Evolutionary conservation across 176 grass and related monocot species (phyloP), one percentile per base, ranked within the genome.

Genomic region (Pharus latifolius): DNA sequence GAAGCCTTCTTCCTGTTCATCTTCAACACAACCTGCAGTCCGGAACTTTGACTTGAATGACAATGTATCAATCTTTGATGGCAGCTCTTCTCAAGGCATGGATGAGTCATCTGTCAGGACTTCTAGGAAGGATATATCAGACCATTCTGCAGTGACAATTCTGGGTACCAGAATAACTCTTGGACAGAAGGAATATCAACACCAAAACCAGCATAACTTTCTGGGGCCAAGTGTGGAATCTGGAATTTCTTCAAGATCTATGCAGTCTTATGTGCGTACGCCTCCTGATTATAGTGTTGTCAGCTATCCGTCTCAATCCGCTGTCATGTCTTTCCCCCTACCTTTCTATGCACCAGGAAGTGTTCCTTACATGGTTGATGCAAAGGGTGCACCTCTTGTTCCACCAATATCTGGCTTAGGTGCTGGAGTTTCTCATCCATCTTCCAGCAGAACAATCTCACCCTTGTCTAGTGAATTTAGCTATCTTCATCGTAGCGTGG

Each of bases 1-100:
- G 67, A 81, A 73, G 4, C 78, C 73, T 81, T 84, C 81, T 50
- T 79, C 78, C 58, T 79, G 60, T 40, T 72, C 78, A 74, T 79
- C 75, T 56, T 75, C 78, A 80, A 77, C 59, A 70, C 73, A 85
- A 58, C 82, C 87, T 83, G 65, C 70, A 50, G 50, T 60, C 5
- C 82, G 79, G 58, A 84, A 88, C 67, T 92, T 92, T 23, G 85
- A 92, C 56, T 80, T 92, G 75, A 92, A 89, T 78, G 87, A 92
- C 60, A 73, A 67, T 63, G 76, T 69, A 48, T 78, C 85, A 4
- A 22, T 55, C 8, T 2, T 63, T 14, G 75, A 80, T 85, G 75
- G 56, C 32, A 27, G 53, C 51, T 49, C 52, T 80, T 54, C 65
- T 5, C 74, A 58, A 63, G 73, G 26, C n/a, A 34, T 59, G n/a